Conservation (phyloP, 176 grass and related monocot species). For the Oryza longistaminata region DNA sequence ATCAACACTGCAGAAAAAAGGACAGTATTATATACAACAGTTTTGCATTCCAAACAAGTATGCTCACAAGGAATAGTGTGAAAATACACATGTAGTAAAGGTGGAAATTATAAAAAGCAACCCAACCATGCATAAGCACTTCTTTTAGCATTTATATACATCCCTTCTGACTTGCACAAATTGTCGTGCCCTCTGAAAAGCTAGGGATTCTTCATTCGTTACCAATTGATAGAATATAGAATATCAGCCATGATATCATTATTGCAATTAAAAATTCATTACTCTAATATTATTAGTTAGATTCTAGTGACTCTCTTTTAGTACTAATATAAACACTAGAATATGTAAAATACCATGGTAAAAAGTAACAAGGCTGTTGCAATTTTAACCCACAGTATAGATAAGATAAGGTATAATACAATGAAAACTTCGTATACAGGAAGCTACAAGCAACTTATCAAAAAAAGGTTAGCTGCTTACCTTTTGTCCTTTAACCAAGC, state of each 20-base stretch:
- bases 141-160: background rate
- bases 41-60: constrained; percentile 3
- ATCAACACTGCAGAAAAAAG: constrained; percentile 65
- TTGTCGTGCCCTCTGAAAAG: background rate
- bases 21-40: background rate
- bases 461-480: constrained; percentile 36
- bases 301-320: background rate
- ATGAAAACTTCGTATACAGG: background rate
- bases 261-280: background rate
- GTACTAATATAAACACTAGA: background rate
- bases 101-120: background rate
- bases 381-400: background rate
- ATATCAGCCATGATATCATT: background rate
- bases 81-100: constrained; percentile 3
- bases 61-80: background rate
- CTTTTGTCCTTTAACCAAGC: constrained; percentile 82
- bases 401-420: background rate
- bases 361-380: background rate
- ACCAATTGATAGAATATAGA: background rate
- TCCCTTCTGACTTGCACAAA: background rate
- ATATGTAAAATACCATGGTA: background rate
- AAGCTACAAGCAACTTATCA: background rate
- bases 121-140: background rate
- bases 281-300: background rate
- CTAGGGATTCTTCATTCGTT: background rate